A percentile compares a stretch with the other conserved stretches of the same genome.
These are phyloP conservation scores for Penicillium vulpinum DNA, from an alignment of 2,329 filamentous ascomycete genomes.

Conservation along the genomic window DNA sequence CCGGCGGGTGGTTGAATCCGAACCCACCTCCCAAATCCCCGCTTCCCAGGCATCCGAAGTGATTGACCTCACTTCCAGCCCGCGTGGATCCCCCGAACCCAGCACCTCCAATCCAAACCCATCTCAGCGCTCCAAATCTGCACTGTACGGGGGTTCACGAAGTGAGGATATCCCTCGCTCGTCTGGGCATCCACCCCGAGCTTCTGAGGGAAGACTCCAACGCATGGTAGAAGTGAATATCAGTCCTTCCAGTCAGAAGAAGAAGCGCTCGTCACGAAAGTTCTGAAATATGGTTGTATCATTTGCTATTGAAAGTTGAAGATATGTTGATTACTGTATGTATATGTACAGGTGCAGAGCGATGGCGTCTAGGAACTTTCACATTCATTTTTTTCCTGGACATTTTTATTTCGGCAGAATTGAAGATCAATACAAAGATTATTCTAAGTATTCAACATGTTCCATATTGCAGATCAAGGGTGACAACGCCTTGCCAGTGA, in stretches of 20 bases:
- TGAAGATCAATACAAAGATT: not conserved
- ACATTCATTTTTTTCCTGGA: conserved; percentile 5
- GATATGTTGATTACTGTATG: not conserved
- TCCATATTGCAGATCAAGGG: conserved; percentile 1
- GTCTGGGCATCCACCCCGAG: conserved; percentile 20
- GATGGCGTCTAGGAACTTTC: conserved; percentile 10
- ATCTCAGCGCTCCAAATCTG: not conserved
- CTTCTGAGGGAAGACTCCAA: conserved; percentile 20
- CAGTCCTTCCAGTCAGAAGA: conserved; percentile 18
- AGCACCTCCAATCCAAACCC: not conserved
- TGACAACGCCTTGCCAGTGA: conserved; percentile 16
- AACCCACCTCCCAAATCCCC: conserved; percentile 7
- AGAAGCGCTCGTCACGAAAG: conserved; percentile 13
- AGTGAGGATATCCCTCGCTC: conserved; percentile 12
- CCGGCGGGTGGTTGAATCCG: not conserved
- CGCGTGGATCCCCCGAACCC: not conserved
- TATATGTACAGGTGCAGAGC: conserved; percentile 4
- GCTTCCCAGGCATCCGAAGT: conserved; percentile 17
- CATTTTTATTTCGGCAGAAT: conserved; percentile 2
- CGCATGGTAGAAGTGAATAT: conserved; percentile 22
- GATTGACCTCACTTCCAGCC: conserved; percentile 21
- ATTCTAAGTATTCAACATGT: not conserved
- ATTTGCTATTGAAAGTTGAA: not conserved
- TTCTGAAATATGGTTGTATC: conserved; percentile 1
- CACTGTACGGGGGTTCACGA: not conserved